Conservation (phyloP, 768 basidiomycete species). For the Serendipita sp. region DNA sequence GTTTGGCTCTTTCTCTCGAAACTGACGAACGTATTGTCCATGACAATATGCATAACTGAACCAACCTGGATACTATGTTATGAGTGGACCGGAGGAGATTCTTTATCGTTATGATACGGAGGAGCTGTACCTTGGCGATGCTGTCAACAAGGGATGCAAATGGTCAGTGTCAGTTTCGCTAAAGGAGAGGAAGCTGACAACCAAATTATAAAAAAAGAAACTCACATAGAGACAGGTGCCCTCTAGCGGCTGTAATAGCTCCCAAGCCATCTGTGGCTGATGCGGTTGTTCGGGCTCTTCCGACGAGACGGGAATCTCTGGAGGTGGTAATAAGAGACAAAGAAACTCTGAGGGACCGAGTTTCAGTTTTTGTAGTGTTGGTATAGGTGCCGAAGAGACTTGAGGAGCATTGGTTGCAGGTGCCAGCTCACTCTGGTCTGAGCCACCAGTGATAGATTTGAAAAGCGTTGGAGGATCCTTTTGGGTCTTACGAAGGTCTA, state of each 20-base stretch:
- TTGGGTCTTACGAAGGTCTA: conserved; percentile 30
- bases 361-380: conserved; percentile 51
- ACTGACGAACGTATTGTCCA: conserved; percentile 87
- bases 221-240: conserved; percentile 77
- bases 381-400: neutral
- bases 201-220: conserved; percentile 19
- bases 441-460: conserved; percentile 46
- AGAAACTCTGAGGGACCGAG: conserved; percentile 56
- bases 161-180: neutral
- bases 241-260: conserved; percentile 58
- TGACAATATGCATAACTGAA: conserved; percentile 98
- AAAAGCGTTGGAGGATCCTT: conserved; percentile 25
- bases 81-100: conserved; percentile 16
- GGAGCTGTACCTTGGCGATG: neutral
- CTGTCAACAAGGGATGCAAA: neutral
- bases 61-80: conserved; percentile 72
- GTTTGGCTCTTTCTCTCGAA: conserved; percentile 44
- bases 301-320: conserved; percentile 30
- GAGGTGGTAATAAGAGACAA: conserved; percentile 49
- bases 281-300: conserved; percentile 43
- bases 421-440: conserved; percentile 19
- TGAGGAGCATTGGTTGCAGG: conserved; percentile 3
- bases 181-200: conserved; percentile 16
- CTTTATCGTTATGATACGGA: conserved; percentile 6
- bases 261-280: conserved; percentile 64